Base-by-base conservation (phyloP, 805 yeast species). In the Scheffersomyces amazonensis region DNA sequence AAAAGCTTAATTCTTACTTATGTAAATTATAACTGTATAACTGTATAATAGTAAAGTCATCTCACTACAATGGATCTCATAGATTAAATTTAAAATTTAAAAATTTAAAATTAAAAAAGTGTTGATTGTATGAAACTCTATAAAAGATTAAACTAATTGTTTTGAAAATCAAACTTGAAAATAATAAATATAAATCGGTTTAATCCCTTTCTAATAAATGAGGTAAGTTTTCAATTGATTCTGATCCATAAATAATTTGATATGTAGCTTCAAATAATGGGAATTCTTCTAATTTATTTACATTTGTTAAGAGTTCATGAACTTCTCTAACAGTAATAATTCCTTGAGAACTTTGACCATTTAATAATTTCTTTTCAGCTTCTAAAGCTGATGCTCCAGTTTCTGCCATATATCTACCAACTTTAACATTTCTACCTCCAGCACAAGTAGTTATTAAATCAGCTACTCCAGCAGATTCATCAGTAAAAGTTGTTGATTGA, bases 391-490 rank as follows among this genome's bases (percentile, higher is more conserved):
- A 55, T 16, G 56, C 67, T 17, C 67, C 66, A 33, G 69, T 62
- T 57, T 66, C 60, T 23, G 70, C 61, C 75, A 69, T 69, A 50
- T 66, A 64, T 44, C 68, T 64, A 12, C 69, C 75, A 27, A 69
- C 71, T 56, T 64, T 66, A 42, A 69, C 73, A 52, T 69, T 69
- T 59, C 75, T 64, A 34, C 75, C 75, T 38, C 74, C 75, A 27
- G 72, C 50, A 50, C 75, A 69, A 33, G 74, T 68, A 35, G 75
- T 69, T 52, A 69, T 69, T 47, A 69, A 62, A 54, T 69, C 75
- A 35, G 75, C 75, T 12, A 69, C 75, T 52, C 75, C 75, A 12
- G 72, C 72, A 25, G 69, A 60, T 49, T 69, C 75, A 37, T 56
- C 63, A 7, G 74, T 69, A 54, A 69, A 69, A 17, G 75, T 69